phyloP scores from a whole-genome alignment of 805 yeast species.

The Metschnikowia koreensis region DNA sequence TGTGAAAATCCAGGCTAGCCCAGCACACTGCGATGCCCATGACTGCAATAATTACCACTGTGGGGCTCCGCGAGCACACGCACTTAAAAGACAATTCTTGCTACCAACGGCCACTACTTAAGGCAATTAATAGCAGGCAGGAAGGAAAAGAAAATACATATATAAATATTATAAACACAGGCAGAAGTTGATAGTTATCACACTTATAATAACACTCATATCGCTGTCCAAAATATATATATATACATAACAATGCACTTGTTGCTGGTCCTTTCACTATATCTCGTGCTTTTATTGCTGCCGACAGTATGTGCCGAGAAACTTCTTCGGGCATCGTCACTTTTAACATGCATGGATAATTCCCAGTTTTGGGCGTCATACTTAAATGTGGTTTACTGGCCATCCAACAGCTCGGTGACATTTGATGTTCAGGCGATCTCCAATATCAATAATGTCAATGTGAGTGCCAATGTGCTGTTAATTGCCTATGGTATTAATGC shows the following conservation, averaged over 20 bases:
- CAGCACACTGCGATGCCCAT: too few species aligned
- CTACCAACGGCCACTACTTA: too few species aligned
- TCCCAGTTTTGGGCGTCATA: slow-evolving; percentile 83
- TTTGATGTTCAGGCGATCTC: slow-evolving; percentile 78
- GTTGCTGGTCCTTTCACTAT: slow-evolving; percentile 2
- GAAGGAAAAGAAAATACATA: too few species aligned
- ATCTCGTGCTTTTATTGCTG: background rate
- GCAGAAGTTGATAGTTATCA: too few species aligned
- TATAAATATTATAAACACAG: too few species aligned
- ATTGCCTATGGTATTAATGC: slow-evolving; percentile 80
- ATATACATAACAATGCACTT: background rate
- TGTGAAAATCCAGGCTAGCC: too few species aligned
- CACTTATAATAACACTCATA: too few species aligned
- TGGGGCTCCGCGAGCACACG: too few species aligned
- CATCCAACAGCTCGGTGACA: slow-evolving; percentile 57
- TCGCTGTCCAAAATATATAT: too few species aligned
- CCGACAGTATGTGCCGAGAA: slow-evolving; percentile 20
- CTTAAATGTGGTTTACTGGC: slow-evolving; percentile 74
- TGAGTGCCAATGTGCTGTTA: slow-evolving; percentile 62
- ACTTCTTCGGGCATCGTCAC: slow-evolving; percentile 55
- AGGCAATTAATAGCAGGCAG: too few species aligned
- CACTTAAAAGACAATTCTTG: too few species aligned
- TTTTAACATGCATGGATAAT: slow-evolving; percentile 88
- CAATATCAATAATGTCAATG: slow-evolving; percentile 62
- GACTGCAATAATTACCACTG: too few species aligned